phyloP scores from a whole-genome alignment of 495 filamentous ascomycete genomes.

The Saxophila tyrrhenica region DNA sequence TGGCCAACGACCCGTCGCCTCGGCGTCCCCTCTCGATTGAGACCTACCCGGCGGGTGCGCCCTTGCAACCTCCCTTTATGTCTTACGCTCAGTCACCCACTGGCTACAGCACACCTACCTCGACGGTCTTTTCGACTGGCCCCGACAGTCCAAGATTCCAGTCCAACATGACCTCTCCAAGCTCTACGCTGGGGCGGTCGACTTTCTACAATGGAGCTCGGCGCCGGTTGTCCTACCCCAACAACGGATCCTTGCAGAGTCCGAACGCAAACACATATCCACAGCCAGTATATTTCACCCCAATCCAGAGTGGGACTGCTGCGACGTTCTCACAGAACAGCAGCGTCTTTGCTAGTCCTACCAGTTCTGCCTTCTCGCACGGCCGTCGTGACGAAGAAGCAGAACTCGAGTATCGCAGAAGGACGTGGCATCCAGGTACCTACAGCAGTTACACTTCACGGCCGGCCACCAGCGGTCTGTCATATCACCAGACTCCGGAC shows the following conservation, averaged over 20 bases:
- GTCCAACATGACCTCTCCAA: slow-evolving; percentile 54
- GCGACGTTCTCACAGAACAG: slow-evolving; percentile 44
- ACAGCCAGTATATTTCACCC: slow-evolving; percentile 49
- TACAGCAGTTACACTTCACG: slow-evolving; percentile 41
- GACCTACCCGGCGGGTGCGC: slow-evolving; percentile 41
- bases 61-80: slow-evolving; percentile 31
- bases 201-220: slow-evolving; percentile 55
- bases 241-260: slow-evolving; percentile 59
- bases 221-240: slow-evolving; percentile 47
- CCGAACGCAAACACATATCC: slow-evolving; percentile 42
- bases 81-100: slow-evolving; percentile 49
- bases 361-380: slow-evolving; percentile 50
- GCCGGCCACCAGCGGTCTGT: slow-evolving; percentile 49
- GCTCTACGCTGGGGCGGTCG: slow-evolving; percentile 50
- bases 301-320: slow-evolving; percentile 42
- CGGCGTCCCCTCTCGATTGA: slow-evolving; percentile 54
- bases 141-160: slow-evolving; percentile 62
- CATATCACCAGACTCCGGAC: slow-evolving; percentile 49
- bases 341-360: slow-evolving; percentile 60
- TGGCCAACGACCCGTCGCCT: slow-evolving; percentile 56
- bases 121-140: slow-evolving; percentile 60
- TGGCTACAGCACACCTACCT: slow-evolving; percentile 67
- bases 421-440: slow-evolving; percentile 84
- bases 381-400: slow-evolving; percentile 55
- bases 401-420: slow-evolving; percentile 66